Evolutionary conservation across 2,329 filamentous ascomycete species (phyloP).

Genomic region (Fusarium sp.): DNA sequence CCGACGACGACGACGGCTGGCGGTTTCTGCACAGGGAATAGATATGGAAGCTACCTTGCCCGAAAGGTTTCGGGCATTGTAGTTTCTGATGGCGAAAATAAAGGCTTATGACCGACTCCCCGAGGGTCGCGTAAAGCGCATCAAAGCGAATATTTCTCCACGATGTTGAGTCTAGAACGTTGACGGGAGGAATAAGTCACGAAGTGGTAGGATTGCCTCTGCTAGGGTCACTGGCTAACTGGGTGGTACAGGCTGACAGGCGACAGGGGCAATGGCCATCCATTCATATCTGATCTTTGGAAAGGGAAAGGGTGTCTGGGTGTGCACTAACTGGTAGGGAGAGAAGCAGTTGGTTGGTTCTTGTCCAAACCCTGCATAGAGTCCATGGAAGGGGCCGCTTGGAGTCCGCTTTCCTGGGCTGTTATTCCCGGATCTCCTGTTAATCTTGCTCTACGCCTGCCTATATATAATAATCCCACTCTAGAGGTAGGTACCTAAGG

Average conservation of each 20-base stretch:
- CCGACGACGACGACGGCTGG: not conserved
- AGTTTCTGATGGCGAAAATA: not conserved
- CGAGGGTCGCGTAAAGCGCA: constrained; percentile 3
- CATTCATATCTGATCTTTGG: not conserved
- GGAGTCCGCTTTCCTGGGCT: constrained; percentile 14
- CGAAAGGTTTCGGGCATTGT: constrained; percentile 15
- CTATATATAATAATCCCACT: not conserved
- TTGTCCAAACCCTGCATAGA: constrained; percentile 17
- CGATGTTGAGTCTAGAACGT: constrained; percentile 35
- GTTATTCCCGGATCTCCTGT: constrained; percentile 24
- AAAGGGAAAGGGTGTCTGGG: not conserved
- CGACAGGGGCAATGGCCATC: not conserved
- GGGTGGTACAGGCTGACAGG: not conserved
- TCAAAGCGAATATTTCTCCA: not conserved
- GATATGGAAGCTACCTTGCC: not conserved
- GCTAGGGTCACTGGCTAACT: not conserved
- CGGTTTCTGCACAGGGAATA: not conserved
- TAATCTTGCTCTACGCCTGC: constrained; percentile 8
- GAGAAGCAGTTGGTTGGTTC: constrained; percentile 6
- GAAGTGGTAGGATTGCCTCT: not conserved
- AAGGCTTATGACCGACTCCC: constrained; percentile 2
- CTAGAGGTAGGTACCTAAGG: too few relatives aligned
- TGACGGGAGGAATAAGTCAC: not conserved
- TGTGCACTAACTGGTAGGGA: constrained; percentile 6
- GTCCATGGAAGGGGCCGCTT: constrained; percentile 15